phyloP scores from a whole-genome alignment of 169 alveolate genomes.

The Blepharisma undulans region DNA sequence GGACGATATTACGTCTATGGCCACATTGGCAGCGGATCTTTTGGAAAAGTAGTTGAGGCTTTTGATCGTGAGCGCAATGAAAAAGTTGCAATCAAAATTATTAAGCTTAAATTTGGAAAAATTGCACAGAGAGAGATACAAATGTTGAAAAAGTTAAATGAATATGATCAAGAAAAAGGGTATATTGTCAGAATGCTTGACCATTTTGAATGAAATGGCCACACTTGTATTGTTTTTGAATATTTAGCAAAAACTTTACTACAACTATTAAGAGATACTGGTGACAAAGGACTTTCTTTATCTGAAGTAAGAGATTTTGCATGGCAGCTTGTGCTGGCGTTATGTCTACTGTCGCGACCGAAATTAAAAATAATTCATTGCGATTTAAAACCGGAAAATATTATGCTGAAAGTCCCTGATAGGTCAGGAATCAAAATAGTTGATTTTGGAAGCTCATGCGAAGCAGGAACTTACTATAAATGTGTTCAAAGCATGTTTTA shows the following conservation, averaged over 20 bases:
- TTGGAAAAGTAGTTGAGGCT: conserved; percentile 20
- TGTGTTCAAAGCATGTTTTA: conserved; percentile 77
- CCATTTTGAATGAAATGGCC: background rate
- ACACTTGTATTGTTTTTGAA: conserved; percentile 33
- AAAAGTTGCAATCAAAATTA: conserved; percentile 30
- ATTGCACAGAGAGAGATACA: background rate
- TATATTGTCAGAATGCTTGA: background rate
- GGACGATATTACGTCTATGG: background rate
- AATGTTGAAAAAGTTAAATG: background rate
- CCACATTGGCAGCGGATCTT: conserved; percentile 14
- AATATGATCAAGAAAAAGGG: conserved; percentile 34
- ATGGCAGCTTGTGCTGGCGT: background rate
- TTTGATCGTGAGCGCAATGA: background rate
- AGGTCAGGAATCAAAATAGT: conserved; percentile 66
- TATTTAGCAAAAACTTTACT: background rate
- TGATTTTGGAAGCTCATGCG: conserved; percentile 77
- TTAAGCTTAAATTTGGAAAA: background rate
- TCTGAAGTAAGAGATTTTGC: conserved; percentile 25
- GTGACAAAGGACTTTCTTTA: conserved; percentile 16
- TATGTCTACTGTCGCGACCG: background rate
- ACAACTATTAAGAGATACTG: background rate
- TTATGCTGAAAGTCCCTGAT: conserved; percentile 62
- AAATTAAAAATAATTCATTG: conserved; percentile 74
- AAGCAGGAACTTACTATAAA: conserved; percentile 48
- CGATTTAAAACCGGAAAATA: conserved; percentile 85